phyloP scores from a whole-genome alignment of 2,329 filamentous ascomycete species.

The Penicillium griseofulvum region DNA sequence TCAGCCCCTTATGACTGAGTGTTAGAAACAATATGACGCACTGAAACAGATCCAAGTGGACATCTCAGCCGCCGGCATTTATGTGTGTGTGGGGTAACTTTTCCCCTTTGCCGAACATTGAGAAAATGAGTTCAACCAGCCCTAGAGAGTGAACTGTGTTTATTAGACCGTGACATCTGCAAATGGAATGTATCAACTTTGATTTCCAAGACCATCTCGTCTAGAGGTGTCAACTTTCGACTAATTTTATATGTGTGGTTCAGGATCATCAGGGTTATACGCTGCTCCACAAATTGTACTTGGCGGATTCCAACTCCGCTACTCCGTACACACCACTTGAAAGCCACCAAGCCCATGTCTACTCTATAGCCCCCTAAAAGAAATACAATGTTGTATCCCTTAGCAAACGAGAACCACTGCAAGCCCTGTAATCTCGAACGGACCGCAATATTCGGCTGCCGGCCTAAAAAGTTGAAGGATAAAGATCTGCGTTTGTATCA shows the following conservation, averaged over 20 bases:
- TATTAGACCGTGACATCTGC: not conserved
- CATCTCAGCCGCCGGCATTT: not conserved
- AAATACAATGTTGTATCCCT: not conserved
- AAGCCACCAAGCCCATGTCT: not conserved
- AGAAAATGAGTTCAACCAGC: not conserved
- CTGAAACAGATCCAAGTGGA: not conserved
- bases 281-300: not conserved
- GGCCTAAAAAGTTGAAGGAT: not conserved
- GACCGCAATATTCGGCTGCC: not conserved
- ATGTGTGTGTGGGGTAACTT: not conserved
- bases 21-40: slow-evolving; percentile 9
- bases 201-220: not conserved
- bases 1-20: slow-evolving; percentile 10
- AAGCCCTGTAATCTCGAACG: not conserved
- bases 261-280: not conserved
- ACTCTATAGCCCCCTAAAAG: not conserved
- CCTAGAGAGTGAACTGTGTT: too few relatives aligned
- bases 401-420: not conserved
- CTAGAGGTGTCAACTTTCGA: not conserved
- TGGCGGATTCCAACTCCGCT: not conserved
- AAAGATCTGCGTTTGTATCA: too few relatives aligned
- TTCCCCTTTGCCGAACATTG: not conserved
- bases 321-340: not conserved
- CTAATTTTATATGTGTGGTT: not conserved
- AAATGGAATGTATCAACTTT: not conserved